Evolutionary conservation across 495 filamentous ascomycete genomes (phyloP).

Genomic region (Hyaloscypha variabilis): DNA sequence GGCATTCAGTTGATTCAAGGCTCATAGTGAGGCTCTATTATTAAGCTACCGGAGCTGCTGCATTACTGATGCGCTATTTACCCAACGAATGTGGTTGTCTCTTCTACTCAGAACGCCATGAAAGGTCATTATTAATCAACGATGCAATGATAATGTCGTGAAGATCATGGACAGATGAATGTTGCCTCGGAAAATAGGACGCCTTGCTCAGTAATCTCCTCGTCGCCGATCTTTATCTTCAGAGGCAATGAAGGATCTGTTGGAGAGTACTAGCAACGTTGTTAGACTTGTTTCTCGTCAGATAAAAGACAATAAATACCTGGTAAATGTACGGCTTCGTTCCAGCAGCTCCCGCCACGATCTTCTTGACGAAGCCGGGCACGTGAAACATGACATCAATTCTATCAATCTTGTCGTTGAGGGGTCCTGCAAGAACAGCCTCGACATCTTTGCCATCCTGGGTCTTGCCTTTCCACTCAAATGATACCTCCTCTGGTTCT

Average conservation of each 20-base stretch:
- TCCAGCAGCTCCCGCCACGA: slow-evolving; percentile 83
- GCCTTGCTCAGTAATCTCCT: slow-evolving; percentile 77
- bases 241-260: slow-evolving; percentile 58
- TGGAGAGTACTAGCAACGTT: slow-evolving; percentile 62
- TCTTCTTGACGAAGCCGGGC: slow-evolving; percentile 90
- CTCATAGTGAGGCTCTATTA: slow-evolving; percentile 33
- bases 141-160: slow-evolving; percentile 13
- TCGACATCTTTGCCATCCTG: slow-evolving; percentile 72
- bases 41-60: slow-evolving; percentile 8
- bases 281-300: slow-evolving; percentile 30
- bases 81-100: slow-evolving; percentile 34
- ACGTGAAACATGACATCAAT: slow-evolving; percentile 97
- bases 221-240: slow-evolving; percentile 81
- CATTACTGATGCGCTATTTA: slow-evolving; percentile 19
- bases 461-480: slow-evolving; percentile 76
- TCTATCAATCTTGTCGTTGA: slow-evolving; percentile 76
- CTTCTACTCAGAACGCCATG: slow-evolving; percentile 28
- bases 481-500: slow-evolving; percentile 75
- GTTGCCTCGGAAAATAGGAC: slow-evolving; percentile 81
- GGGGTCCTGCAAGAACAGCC: slow-evolving; percentile 67
- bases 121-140: slow-evolving; percentile 23
- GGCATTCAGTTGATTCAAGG: slow-evolving; percentile 24
- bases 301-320: slow-evolving; percentile 47
- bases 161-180: slow-evolving; percentile 65
- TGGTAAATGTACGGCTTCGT: slow-evolving; percentile 98